Evolutionary conservation across 2,329 filamentous ascomycete species (phyloP), one percentile per base, ranked within the genome.

Genomic region (Parastagonospora avenae): DNA sequence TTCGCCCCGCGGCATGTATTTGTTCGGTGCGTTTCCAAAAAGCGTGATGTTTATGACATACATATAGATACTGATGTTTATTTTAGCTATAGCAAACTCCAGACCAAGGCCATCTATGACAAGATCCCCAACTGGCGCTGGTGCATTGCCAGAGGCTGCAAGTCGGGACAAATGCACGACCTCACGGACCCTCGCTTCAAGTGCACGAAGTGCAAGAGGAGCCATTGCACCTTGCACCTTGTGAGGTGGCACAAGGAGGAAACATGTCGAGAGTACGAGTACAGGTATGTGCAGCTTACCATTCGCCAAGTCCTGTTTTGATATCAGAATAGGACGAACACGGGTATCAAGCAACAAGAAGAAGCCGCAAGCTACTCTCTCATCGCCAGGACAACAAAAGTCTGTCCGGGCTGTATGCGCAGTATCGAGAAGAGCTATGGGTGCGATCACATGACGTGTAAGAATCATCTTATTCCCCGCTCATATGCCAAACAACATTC

Each of bases 121-220:
- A 62, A 70, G 15, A 67, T 77, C 1, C 69, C 74, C 0, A 77
- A 77, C 29, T 85, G 84, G 56, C 65, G 77, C 11, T 84, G 80
- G 79, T 86, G 83, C 57, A 75, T 82, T 1, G 49, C 53, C 7
- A 69, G 79, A 0, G 73, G 70, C 2, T 86, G 84, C 58, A 75
- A 71, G 8, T 77, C 74, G 1, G 82, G 83, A 0, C 82, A 85
- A 55, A 72, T 83, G 2, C 82, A 85, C 40, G 70, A 74, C 1
- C 48, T 57, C 1, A 61, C 60, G 1, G 70, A 75, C 3, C 75
- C 79, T 0, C 78, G 77, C 14, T 77, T 78, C 62, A 49, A 63
- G 4, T 78, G 76, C 51, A 54, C 56, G 3, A 37, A 45, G 2
- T 78, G 76, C 61, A 58, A 62, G 33, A 70, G 64, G 44, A 61